Percentiles rank a stretch among this genome's conserved stretches.
Evolutionary conservation across 2,329 filamentous ascomycete genomes (phyloP).

Genomic region (Chaetothyriales sp.): DNA sequence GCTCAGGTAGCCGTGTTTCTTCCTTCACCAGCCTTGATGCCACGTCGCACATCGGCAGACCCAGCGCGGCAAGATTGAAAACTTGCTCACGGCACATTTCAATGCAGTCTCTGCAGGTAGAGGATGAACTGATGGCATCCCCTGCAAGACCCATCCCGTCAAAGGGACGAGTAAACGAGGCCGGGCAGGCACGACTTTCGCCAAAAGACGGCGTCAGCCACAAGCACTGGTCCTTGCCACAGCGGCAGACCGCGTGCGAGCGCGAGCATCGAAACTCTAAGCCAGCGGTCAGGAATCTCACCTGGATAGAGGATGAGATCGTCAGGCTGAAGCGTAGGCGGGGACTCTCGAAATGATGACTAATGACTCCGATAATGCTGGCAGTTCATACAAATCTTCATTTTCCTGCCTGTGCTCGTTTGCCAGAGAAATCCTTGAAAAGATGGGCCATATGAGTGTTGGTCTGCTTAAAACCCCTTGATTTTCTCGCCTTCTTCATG

Average conservation of each 20-base stretch:
- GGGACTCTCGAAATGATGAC: neutral
- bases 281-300: neutral
- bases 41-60: neutral
- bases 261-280: neutral
- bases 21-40: neutral
- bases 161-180: neutral
- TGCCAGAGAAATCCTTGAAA: neutral
- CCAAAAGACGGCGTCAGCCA: neutral
- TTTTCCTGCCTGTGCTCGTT: neutral
- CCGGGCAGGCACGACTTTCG: neutral
- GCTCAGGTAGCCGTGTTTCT: neutral
- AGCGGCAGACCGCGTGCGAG: neutral
- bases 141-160: neutral
- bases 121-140: neutral
- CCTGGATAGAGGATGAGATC: neutral
- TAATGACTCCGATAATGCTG: neutral
- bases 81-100: neutral
- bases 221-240: neutral
- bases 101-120: neutral
- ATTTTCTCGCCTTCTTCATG: conserved; percentile 60
- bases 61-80: neutral
- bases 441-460: conserved; percentile 66
- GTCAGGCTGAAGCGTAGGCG: neutral
- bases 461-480: conserved; percentile 65
- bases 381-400: neutral